These are phyloP conservation scores for Oryza australiensis DNA, from an alignment of 176 grass and related monocot species.

Conservation along the genomic window DNA sequence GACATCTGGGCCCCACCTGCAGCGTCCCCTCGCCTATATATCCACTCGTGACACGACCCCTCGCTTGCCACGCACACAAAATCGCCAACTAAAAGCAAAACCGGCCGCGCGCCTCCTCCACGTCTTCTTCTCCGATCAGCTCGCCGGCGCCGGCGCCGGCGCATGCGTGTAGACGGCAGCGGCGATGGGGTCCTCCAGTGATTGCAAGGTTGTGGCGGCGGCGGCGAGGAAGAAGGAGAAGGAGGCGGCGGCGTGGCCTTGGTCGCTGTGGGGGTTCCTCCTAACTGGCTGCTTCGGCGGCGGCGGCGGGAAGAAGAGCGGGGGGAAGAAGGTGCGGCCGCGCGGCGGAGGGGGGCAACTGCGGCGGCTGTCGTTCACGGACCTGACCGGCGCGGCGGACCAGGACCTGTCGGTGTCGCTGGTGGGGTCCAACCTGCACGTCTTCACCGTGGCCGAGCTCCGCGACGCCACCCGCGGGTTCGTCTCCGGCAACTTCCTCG, in stretches of 20 bases:
- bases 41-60: background rate
- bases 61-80: background rate
- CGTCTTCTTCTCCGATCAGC: too few species aligned
- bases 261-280: constrained; percentile 38
- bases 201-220: background rate
- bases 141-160: too few species aligned
- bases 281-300: constrained; percentile 39
- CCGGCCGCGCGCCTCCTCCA: too few species aligned
- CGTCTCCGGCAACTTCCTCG: constrained; percentile 67
- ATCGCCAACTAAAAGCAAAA: background rate
- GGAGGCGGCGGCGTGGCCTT: background rate
- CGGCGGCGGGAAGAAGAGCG: background rate
- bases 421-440: constrained; percentile 65
- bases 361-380: constrained; percentile 57
- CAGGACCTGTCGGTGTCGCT: constrained; percentile 73
- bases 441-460: constrained; percentile 62
- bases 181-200: constrained; percentile 24
- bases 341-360: constrained; percentile 7
- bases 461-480: constrained; percentile 49
- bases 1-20: background rate
- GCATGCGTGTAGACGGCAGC: background rate
- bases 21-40: background rate
- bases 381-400: constrained; percentile 57
- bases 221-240: constrained; percentile 19
- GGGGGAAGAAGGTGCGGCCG: constrained; percentile 31